A percentile compares a stretch with the other conserved stretches of the same genome.
phyloP scores from a whole-genome alignment of 176 grass and related monocot genomes.

The Oryza nivara region DNA sequence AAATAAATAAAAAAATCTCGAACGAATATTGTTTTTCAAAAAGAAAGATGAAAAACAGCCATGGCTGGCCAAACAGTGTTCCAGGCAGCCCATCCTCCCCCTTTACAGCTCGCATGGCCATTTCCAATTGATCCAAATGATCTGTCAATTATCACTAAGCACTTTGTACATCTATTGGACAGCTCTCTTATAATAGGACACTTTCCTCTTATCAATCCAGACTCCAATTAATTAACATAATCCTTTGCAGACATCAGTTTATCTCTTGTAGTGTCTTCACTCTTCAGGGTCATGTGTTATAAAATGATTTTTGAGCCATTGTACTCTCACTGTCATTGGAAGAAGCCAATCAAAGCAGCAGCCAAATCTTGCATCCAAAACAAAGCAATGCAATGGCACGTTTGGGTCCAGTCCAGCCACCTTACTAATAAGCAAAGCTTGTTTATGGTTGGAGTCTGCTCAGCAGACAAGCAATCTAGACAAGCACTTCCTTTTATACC shows the following conservation, averaged over 20 bases:
- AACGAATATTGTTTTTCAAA: background rate
- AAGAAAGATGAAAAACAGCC: background rate
- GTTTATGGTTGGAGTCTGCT: background rate
- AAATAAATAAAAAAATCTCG: background rate
- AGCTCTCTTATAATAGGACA: background rate
- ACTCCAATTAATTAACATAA: background rate
- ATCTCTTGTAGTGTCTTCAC: background rate
- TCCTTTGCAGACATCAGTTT: background rate
- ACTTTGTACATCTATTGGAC: background rate
- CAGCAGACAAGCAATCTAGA: constrained; percentile 2
- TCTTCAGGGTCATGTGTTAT: background rate
- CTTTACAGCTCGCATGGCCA: constrained; percentile 15
- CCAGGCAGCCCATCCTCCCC: constrained; percentile 4
- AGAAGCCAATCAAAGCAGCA: background rate
- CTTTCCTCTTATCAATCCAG: background rate
- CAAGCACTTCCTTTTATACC: background rate
- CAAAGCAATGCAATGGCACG: constrained; percentile 42
- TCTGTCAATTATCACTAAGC: background rate
- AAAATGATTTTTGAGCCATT: constrained; percentile 5
- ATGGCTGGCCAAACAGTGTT: constrained; percentile 17
- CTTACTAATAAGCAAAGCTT: constrained; percentile 25
- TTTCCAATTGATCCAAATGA: background rate
- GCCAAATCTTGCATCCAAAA: constrained; percentile 37
- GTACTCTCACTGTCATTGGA: background rate
- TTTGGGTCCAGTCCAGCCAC: constrained; percentile 4